Conservation (phyloP, 2,329 filamentous ascomycete genomes). For the Fusarium fujikuroi region DNA sequence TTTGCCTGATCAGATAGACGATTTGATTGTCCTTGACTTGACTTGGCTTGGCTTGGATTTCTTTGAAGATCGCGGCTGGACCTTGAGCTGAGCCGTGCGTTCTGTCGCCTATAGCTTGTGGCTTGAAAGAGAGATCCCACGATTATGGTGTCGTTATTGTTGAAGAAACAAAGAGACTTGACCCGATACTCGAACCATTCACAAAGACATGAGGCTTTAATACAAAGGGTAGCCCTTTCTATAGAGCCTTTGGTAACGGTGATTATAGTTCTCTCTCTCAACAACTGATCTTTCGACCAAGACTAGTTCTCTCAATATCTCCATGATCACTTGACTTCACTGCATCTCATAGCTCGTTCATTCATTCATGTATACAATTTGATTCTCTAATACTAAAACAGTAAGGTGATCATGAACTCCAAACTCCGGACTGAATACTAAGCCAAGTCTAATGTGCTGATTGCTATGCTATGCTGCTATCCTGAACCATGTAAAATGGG, state of each 20-base stretch:
- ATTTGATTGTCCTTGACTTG: neutral
- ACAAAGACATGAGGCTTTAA: neutral
- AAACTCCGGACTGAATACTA: neutral
- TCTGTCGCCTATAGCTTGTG: neutral
- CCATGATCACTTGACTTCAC: neutral
- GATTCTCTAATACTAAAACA: conserved; percentile 8
- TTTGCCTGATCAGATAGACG: neutral
- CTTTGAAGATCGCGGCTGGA: conserved; percentile 11
- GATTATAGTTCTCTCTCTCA: neutral
- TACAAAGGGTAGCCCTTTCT: neutral
- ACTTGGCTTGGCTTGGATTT: neutral
- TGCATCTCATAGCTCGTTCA: neutral
- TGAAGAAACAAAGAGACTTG: conserved; percentile 7
- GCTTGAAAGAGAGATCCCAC: conserved; percentile 10
- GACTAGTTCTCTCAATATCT: neutral
- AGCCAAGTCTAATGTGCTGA: conserved; percentile 17
- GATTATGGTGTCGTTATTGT: neutral
- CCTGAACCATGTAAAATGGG: neutral
- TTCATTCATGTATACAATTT: neutral
- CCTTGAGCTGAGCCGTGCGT: conserved; percentile 20
- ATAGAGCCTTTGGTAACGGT: neutral
- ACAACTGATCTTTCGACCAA: neutral
- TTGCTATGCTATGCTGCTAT: conserved; percentile 21
- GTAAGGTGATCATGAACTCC: neutral
- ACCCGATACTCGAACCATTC: neutral